Base-by-base conservation (phyloP, 73 alveolate genomes). In the Tetrahymena borealis region DNA sequence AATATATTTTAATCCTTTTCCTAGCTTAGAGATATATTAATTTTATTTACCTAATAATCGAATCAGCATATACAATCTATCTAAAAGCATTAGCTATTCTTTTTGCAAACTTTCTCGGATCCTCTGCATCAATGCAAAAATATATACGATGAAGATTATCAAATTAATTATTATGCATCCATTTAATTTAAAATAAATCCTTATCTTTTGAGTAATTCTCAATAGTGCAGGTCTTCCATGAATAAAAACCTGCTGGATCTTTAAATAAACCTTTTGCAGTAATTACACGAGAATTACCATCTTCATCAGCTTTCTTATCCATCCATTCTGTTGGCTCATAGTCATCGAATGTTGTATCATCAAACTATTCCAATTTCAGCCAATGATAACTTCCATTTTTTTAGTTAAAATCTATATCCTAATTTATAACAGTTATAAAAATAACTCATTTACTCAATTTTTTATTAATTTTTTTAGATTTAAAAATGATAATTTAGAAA, bases 301-400 rank as follows among this genome's bases (percentile, higher is more conserved):
- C 97, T 37, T 91, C 94, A 94, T 92, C 96, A 11, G 79, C 79
- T 91, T 91, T 78, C 38, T 94, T 94, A 8, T 37, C 40, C 37
- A 97, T 93, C 99, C 99, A 97, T 13, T 97, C 99, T 16, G 40
- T 90, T 18, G 98, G 97, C 42, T 96, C 94, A 78, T 90, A 95
- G n/a, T 96, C 96, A 39, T 97, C 99, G 91, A 43, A 94, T 16
- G 96, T 95, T 78, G 91, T 90, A 60, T 97, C 98, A 91, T 97
- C 99, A 78, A 96, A 97, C 77, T 97, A 96, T 90, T 97, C 99
- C 8, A 97, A 95, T 28, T 96, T 97, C 32, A 97, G 95, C 98
- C 99, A 97, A 13, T 96, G 95, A 13, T 96, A 98, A 12, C 96
- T 95, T 15, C 98, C 98, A 77, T 97, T 97, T 32, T 98, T 96